Base-by-base conservation (phyloP, 805 yeast genomes). In the Saccharomycopsis synnaedendra region DNA sequence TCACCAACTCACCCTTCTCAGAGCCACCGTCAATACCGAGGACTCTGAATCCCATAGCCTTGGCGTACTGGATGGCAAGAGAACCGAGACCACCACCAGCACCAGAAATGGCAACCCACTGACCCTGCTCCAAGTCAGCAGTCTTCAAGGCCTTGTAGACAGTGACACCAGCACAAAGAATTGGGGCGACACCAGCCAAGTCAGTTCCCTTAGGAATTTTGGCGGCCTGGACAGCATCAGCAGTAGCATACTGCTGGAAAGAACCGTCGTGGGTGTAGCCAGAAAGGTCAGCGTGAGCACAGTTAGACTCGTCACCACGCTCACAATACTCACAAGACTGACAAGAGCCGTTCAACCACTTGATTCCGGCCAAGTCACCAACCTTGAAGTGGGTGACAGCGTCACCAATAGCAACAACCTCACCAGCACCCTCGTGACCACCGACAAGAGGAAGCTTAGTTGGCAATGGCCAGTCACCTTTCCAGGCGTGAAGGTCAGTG, bases 231-330 rank as follows among this genome's bases (percentile, higher is more conserved):
- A 82, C 75, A 39, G 93, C 90, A 64, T 85, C 89, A 39, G 90
- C 95, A 42, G 90, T 79, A 45, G 88, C 88, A 65, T 85, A 86
- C 68, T 86, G 86, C 68, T 86, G 95, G 81, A 86, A 85, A 34
- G 93, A 80, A 56, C 95, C 95, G 64, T 87, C 90, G 61, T 82
- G 88, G 42, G 89, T 82, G 77, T 83, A 86, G 58, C 95, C 95
- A 31, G 90, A 81, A 61, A 85, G 74, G 58, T 74, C 82, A 43
- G 86, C 87, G 10, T 68, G 60, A 31, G 77, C 67, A 69, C 94
- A 85, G 65, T 78, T 78, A 55, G 90, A 74, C 66, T 85, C 94
- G 58, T 69, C 69, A 60, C 78, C 72, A 58, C 64, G 68, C 59
- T 72, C 72, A 70, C 94, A 85, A 71, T 67, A 76, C 67, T 85